These are phyloP conservation scores for Fusarium cicatricum DNA, from an alignment of 2,329 filamentous ascomycete genomes.

Conservation along the genomic window DNA sequence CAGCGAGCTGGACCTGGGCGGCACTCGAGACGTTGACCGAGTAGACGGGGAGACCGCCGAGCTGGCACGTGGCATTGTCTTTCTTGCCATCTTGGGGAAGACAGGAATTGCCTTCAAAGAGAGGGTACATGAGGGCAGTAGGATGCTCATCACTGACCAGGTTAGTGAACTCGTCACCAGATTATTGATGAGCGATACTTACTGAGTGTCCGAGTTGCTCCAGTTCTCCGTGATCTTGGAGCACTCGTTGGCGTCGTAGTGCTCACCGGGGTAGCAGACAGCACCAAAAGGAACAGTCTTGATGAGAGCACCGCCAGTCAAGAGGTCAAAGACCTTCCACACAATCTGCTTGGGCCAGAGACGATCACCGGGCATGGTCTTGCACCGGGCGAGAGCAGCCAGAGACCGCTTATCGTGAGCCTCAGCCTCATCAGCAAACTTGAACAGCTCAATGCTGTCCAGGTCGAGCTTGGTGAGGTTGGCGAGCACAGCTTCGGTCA, in stretches of 20 bases:
- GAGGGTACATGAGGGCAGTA: slow-evolving; percentile 45
- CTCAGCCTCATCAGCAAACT: slow-evolving; percentile 39
- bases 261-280: slow-evolving; percentile 41
- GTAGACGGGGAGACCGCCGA: slow-evolving; percentile 53
- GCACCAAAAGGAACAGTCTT: slow-evolving; percentile 45
- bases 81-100: slow-evolving; percentile 40
- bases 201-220: slow-evolving; percentile 34
- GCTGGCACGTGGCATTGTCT: slow-evolving; percentile 42
- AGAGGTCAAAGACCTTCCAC: slow-evolving; percentile 47
- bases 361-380: slow-evolving; percentile 44
- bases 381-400: slow-evolving; percentile 34
- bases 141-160: slow-evolving; percentile 26
- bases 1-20: slow-evolving; percentile 53
- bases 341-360: slow-evolving; percentile 39
- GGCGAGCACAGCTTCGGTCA: slow-evolving; percentile 45
- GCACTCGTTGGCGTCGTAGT: slow-evolving; percentile 43
- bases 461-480: slow-evolving; percentile 42
- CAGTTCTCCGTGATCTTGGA: slow-evolving; percentile 40
- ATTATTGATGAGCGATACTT: not conserved
- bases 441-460: slow-evolving; percentile 43
- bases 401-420: slow-evolving; percentile 29
- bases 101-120: slow-evolving; percentile 51
- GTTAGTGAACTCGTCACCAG: not conserved
- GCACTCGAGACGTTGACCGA: slow-evolving; percentile 52
- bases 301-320: slow-evolving; percentile 45